phyloP scores from a whole-genome alignment of 306 rosid species.

The Cicer cuneatum region DNA sequence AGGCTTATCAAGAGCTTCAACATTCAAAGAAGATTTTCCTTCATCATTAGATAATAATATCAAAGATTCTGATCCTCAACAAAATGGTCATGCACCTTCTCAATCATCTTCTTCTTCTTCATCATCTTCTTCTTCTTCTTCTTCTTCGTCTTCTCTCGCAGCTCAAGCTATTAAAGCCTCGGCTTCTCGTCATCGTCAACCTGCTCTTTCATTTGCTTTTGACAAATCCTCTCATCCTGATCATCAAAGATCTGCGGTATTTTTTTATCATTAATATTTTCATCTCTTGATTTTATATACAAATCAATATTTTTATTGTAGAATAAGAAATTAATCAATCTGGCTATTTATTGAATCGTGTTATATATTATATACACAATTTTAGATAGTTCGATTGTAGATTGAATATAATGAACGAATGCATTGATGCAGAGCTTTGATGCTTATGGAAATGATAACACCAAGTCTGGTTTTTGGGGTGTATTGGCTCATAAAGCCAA shows the following conservation, averaged over 20 bases:
- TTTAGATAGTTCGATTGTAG: neutral
- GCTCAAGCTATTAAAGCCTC: conserved; percentile 83
- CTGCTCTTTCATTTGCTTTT: conserved; percentile 56
- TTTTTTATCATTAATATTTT: neutral
- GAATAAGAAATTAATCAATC: neutral
- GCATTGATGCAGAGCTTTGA: conserved; percentile 63
- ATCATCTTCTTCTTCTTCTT: conserved; percentile 43
- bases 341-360: neutral
- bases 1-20: conserved; percentile 68
- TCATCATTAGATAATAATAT: conserved; percentile 33
- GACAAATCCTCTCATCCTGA: conserved; percentile 42
- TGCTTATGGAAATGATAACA: conserved; percentile 50
- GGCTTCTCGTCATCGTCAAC: conserved; percentile 52
- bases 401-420: conserved; percentile 8
- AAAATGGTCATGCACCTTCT: conserved; percentile 32
- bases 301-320: neutral
- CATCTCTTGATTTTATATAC: neutral
- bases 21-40: conserved; percentile 83
- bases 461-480: conserved; percentile 88
- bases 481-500: conserved; percentile 84
- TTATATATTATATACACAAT: neutral
- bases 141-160: conserved; percentile 61
- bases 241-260: conserved; percentile 66
- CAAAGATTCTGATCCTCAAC: conserved; percentile 5
- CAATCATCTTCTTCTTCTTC: conserved; percentile 43